Conservation (phyloP, 192 early-diverging fungal species). For the Diversispora eburnea region DNA sequence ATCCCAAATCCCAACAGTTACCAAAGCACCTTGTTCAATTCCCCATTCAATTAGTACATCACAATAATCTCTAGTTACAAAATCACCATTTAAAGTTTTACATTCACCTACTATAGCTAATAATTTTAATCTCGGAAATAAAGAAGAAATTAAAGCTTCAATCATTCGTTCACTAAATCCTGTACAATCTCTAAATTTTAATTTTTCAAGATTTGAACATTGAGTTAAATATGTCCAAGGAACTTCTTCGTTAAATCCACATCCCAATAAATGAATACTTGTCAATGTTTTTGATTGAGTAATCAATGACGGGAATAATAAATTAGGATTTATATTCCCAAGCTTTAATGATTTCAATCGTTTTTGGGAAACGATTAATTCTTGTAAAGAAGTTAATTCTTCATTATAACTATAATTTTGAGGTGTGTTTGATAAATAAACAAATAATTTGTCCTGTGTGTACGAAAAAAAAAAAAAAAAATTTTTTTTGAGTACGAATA, state of each 20-base stretch:
- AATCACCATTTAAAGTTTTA: background rate
- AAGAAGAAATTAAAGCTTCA: background rate
- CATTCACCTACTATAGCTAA: constrained; percentile 9
- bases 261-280: background rate
- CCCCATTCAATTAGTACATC: constrained; percentile 9
- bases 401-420: constrained; percentile 11
- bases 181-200: constrained; percentile 13
- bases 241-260: background rate
- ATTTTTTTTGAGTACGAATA: background rate
- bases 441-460: constrained; percentile 8
- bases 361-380: background rate
- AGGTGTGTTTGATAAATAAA: background rate
- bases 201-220: constrained; percentile 14
- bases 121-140: constrained; percentile 7
- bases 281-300: background rate
- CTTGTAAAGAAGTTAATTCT: constrained; percentile 4
- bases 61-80: constrained; percentile 1
- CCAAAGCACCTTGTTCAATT: constrained; percentile 13
- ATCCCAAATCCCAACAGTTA: background rate
- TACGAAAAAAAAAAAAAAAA: background rate
- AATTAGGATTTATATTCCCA: background rate
- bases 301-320: background rate
- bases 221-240: background rate
- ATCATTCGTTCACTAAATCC: constrained; percentile 11
- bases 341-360: constrained; percentile 8